These are phyloP conservation scores for Sporothrix curviconia DNA, from an alignment of 2,329 filamentous ascomycete species.

Conservation along the genomic window DNA sequence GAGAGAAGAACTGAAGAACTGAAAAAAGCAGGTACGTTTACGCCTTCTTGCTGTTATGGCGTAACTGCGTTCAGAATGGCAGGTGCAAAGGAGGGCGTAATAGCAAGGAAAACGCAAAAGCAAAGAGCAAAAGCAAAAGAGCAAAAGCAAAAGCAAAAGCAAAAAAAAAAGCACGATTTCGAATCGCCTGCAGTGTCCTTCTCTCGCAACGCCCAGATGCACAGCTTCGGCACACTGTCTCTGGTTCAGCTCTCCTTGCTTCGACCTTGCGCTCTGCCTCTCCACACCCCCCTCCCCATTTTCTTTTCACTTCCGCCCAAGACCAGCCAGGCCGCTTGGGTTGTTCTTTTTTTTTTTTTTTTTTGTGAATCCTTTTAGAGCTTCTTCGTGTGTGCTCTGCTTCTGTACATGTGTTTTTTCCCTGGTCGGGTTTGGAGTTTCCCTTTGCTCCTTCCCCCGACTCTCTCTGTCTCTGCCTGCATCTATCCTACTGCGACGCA, in stretches of 20 bases:
- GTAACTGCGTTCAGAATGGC: too few species aligned
- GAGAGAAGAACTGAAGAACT: not conserved
- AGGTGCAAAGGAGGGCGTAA: too few species aligned
- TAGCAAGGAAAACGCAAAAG: not conserved
- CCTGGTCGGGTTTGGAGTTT: too few species aligned
- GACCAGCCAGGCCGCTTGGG: not conserved
- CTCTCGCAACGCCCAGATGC: conserved; percentile 14
- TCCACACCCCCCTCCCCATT: not conserved
- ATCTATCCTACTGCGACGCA: not conserved
- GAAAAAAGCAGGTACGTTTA: too few species aligned
- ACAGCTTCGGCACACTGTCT: conserved; percentile 15
- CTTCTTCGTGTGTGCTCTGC: not conserved
- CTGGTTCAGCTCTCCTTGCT: conserved; percentile 7
- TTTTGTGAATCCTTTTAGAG: conserved; percentile 4
- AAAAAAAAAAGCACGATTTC: not conserved
- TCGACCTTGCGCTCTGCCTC: not conserved
- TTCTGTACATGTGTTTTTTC: not conserved
- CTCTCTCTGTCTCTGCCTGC: not conserved
- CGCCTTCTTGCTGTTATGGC: too few species aligned
- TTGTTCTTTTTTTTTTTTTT: too few species aligned
- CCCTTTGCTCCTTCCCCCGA: not conserved
- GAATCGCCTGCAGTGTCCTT: too few species aligned
- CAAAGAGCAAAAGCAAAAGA: not conserved
- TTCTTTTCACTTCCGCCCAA: not conserved
- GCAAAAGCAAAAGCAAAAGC: not conserved